Percentiles rank a stretch among this genome's conserved stretches.
phyloP scores from a whole-genome alignment of 2,329 filamentous ascomycete species.

The Cladosporium sp. region DNA sequence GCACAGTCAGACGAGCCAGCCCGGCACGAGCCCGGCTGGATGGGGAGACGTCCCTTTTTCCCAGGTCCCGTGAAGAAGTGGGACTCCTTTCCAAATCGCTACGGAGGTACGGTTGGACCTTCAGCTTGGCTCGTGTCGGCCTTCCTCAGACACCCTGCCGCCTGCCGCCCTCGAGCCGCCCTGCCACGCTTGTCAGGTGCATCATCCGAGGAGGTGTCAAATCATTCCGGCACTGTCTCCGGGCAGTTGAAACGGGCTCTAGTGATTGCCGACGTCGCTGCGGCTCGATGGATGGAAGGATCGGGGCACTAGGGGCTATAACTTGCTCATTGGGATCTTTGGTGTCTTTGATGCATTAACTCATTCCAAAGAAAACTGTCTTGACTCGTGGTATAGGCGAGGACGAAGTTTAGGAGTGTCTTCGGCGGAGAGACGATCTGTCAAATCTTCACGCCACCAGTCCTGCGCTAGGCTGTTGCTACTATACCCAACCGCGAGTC shows the following conservation, averaged over 20 bases:
- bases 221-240: background rate
- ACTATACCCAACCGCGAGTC: too few relatives aligned
- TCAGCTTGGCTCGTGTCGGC: background rate
- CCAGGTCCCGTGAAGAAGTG: background rate
- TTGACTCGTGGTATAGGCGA: background rate
- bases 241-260: background rate
- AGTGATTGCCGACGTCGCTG: background rate
- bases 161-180: background rate
- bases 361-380: background rate
- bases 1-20: too few relatives aligned
- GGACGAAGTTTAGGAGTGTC: background rate
- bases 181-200: background rate
- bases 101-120: background rate
- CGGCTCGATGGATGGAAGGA: background rate
- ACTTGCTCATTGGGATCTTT: background rate
- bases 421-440: background rate
- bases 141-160: background rate
- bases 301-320: background rate
- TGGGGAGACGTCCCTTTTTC: too few relatives aligned
- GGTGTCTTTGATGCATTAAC: too few relatives aligned
- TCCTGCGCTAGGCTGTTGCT: background rate
- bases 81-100: background rate
- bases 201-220: background rate
- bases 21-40: too few relatives aligned
- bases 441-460: background rate